Evolutionary conservation across 2,329 filamentous ascomycete species (phyloP), one percentile per base, ranked within the genome.

Genomic region (Aspergillus spinulosporus): DNA sequence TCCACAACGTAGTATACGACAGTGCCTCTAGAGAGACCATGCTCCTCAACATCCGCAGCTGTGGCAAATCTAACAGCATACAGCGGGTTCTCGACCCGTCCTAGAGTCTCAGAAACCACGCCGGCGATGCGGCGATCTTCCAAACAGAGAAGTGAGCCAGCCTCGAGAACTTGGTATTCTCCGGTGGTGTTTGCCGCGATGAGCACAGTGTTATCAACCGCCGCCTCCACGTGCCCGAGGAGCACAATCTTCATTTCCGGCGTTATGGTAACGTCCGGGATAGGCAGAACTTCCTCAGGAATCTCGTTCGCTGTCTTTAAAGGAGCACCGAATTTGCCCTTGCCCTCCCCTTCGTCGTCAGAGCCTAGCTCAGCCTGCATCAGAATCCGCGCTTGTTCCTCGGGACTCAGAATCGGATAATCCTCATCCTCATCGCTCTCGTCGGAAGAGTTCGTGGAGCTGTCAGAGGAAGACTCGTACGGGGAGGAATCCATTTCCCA

Each of bases 401-500:
- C 90, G 2, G 92, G 84, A 52, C 87, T 87, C 1, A 97, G 79
- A 42, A 92, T 80, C 52, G 89, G 84, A 65, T 91, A 91, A 31
- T 83, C 84, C 58, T 80, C 80, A 36, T 80, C 77, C n/a, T 76
- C 78, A 36, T 66, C 64, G 43, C 68, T 71, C 52, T 85, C 86
- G 52, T 83, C 82, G 1, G 82, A 83, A n/a, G 82, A 83, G 59
- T 87, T 84, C 2, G 84, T 86, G n/a, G 82, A 82, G 62, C 85
- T 82, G 49, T 76, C 77, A 26, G 74, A 76, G 9, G 77, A 89
- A 4, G 87, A 89, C 66, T 87, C 84, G 67, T 88, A 88, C 0
- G 88, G 88, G 0, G 88, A 90, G 1, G 88, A 92, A 66, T 93
- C 89, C 5, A 82, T 77, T 68, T 96, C 90, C 90, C 91, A 97